Evolutionary conservation across 345 rosid genomes (phyloP).

Genomic region (Brassica carinata): DNA sequence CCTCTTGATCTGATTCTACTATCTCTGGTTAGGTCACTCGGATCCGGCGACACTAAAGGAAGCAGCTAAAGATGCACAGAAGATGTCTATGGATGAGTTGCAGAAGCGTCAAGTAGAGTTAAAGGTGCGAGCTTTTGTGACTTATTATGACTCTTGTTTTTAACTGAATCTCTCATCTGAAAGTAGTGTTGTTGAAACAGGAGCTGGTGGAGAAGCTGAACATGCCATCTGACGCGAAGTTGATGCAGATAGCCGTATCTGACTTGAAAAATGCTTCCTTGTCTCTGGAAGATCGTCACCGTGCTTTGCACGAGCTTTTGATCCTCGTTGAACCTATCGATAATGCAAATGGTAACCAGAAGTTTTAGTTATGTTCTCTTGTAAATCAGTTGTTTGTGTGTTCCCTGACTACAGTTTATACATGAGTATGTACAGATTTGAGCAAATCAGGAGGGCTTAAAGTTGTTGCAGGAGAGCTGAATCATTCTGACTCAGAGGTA

Average conservation of each 20-base stretch:
- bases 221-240: constrained; percentile 80
- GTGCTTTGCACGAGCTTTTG: constrained; percentile 83
- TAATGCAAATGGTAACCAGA: constrained; percentile 64
- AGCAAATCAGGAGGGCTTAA: constrained; percentile 76
- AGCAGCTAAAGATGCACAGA: constrained; percentile 66
- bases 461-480: constrained; percentile 57
- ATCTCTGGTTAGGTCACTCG: constrained; percentile 65
- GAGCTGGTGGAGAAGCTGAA: constrained; percentile 74
- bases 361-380: too few species aligned
- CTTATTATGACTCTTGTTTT: neutral
- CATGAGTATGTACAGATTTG: constrained; percentile 54
- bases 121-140: constrained; percentile 50
- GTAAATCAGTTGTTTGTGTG: neutral
- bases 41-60: constrained; percentile 80
- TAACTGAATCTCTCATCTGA: neutral
- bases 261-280: constrained; percentile 77
- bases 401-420: neutral
- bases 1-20: constrained; percentile 18
- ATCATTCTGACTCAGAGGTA: constrained; percentile 65
- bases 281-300: constrained; percentile 72
- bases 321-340: constrained; percentile 89
- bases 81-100: constrained; percentile 62
- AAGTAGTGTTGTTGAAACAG: constrained; percentile 38
- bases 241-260: constrained; percentile 76
- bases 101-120: constrained; percentile 77